Percentiles rank a stretch among this genome's conserved stretches.
Evolutionary conservation across 2,329 filamentous ascomycete genomes (phyloP).

Genomic region (Arthrobotrys musiformis): DNA sequence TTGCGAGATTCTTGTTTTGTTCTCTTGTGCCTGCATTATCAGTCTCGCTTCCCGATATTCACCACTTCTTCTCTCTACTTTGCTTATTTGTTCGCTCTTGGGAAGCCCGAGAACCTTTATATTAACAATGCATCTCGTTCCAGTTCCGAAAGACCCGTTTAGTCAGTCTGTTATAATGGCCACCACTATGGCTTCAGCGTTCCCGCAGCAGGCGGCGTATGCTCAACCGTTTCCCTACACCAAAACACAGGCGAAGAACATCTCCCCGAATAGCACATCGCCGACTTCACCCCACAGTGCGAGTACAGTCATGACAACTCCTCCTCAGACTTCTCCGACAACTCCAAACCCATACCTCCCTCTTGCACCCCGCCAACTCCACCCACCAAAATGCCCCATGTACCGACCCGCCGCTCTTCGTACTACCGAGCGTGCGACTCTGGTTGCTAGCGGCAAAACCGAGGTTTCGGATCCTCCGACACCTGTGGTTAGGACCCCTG

Average conservation of each 20-base stretch:
- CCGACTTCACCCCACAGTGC: slow-evolving; percentile 49
- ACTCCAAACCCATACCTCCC: slow-evolving; percentile 53
- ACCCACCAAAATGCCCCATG: slow-evolving; percentile 59
- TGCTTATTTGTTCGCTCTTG: slow-evolving; percentile 5
- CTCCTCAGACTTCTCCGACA: slow-evolving; percentile 41
- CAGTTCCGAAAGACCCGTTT: slow-evolving; percentile 41
- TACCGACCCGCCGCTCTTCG: slow-evolving; percentile 60
- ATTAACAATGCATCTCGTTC: slow-evolving; percentile 51
- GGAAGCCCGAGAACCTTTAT: slow-evolving; percentile 9
- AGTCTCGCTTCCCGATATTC: slow-evolving; percentile 35
- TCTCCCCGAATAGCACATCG: slow-evolving; percentile 49
- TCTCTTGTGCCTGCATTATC: slow-evolving; percentile 33
- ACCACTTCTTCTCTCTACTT: slow-evolving; percentile 8
- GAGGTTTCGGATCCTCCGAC: slow-evolving; percentile 32
- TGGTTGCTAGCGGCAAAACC: slow-evolving; percentile 39
- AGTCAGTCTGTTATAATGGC: slow-evolving; percentile 42
- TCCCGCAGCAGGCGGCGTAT: slow-evolving; percentile 27
- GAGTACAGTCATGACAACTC: slow-evolving; percentile 42
- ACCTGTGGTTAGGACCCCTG: slow-evolving; percentile 16
- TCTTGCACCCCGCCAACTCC: slow-evolving; percentile 58
- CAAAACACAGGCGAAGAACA: slow-evolving; percentile 43
- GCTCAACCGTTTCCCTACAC: slow-evolving; percentile 33
- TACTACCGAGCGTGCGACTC: slow-evolving; percentile 58
- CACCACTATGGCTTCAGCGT: slow-evolving; percentile 43
- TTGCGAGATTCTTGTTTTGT: slow-evolving; percentile 44